A percentile compares a stretch with the other conserved stretches of the same genome.
Evolutionary conservation across 495 filamentous ascomycete species (phyloP).

Genomic region (Hypoxylon trugodes): DNA sequence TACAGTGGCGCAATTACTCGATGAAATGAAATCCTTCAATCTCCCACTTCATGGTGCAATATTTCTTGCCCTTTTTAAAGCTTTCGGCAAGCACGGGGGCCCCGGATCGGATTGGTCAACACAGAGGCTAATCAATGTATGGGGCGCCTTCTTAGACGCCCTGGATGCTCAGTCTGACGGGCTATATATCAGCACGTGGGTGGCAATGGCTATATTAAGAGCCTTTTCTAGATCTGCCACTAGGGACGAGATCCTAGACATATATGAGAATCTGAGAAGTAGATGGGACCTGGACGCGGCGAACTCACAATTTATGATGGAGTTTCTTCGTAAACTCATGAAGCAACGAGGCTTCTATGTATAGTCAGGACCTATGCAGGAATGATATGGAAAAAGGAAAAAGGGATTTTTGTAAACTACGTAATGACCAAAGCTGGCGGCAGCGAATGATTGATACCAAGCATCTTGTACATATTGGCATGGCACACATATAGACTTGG

Average conservation of each 20-base stretch:
- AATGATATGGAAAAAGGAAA: constrained; percentile 1
- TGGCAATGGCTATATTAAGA: constrained; percentile 56
- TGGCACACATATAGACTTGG: not conserved
- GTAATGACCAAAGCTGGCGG: not conserved
- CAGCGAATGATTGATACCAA: constrained; percentile 22
- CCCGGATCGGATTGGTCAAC: constrained; percentile 70
- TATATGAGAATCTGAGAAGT: constrained; percentile 51
- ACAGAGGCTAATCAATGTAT: constrained; percentile 62
- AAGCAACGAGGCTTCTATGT: not conserved
- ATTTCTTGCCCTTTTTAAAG: constrained; percentile 74
- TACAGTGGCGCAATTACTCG: constrained; percentile 63
- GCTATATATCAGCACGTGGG: constrained; percentile 58
- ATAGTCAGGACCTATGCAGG: not conserved
- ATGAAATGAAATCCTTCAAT: constrained; percentile 68
- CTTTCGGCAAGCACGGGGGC: constrained; percentile 77
- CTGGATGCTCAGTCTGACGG: constrained; percentile 48
- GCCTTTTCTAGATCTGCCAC: constrained; percentile 56
- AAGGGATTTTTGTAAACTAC: constrained; percentile 6
- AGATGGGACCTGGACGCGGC: constrained; percentile 47
- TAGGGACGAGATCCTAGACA: constrained; percentile 46
- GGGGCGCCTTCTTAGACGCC: constrained; percentile 51
- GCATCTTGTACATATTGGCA: constrained; percentile 4
- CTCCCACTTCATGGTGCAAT: constrained; percentile 68
- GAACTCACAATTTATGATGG: constrained; percentile 51
- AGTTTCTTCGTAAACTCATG: constrained; percentile 39